These are phyloP conservation scores for Vigna mungo DNA, from an alignment of 306 rosid genomes.

Conservation along the genomic window DNA sequence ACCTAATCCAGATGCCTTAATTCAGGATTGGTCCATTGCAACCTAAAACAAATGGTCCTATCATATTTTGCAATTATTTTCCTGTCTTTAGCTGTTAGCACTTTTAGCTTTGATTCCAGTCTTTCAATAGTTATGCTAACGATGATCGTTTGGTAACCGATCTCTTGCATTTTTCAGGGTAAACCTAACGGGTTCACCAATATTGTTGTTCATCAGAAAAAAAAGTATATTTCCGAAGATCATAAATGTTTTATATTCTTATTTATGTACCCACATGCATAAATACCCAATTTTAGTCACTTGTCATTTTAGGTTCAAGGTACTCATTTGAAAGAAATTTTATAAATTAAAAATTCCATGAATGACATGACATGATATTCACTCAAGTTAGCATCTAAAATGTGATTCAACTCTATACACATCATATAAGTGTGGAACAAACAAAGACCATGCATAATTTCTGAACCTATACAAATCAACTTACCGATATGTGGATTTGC, in stretches of 20 bases:
- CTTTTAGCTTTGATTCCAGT: neutral
- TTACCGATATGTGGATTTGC: conserved; percentile 98
- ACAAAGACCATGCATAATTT: conserved; percentile 16
- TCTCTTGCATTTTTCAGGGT: neutral
- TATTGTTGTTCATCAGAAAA: neutral
- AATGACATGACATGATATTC: neutral
- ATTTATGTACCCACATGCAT: neutral
- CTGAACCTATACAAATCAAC: conserved; percentile 41
- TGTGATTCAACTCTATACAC: conserved; percentile 21
- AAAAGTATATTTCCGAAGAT: neutral
- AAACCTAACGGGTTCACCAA: conserved; percentile 18
- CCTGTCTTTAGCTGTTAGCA: neutral
- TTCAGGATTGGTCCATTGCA: conserved; percentile 1
- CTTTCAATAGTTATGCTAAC: neutral
- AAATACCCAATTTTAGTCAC: neutral
- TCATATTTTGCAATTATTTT: neutral
- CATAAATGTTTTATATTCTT: neutral
- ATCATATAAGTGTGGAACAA: neutral
- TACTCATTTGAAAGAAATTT: conserved; percentile 1
- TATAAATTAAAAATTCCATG: neutral
- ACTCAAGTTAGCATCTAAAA: neutral
- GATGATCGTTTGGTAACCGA: neutral
- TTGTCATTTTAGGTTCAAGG: conserved; percentile 23
- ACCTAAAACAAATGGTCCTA: neutral
- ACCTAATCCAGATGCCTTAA: conserved; percentile 7